Percentiles rank a stretch among this genome's conserved stretches.
Conservation (phyloP, 2,329 filamentous ascomycete genomes). For the Westerdykella aurantiaca region DNA sequence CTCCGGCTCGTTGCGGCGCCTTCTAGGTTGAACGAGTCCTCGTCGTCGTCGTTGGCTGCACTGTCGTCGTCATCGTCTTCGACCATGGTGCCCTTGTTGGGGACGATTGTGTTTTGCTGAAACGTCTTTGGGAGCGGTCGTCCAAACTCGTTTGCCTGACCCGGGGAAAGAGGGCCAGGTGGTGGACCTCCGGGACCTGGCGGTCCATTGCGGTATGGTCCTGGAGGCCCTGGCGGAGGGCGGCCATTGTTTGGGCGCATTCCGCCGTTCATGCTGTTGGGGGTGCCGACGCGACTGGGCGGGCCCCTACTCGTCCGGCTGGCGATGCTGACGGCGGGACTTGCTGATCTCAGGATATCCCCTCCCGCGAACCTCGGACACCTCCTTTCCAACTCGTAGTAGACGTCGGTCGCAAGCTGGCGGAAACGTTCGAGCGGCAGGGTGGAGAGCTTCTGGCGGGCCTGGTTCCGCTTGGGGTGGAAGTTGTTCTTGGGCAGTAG, state of each 20-base stretch:
- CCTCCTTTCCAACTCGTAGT: slow-evolving; percentile 85
- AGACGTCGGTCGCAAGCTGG: slow-evolving; percentile 91
- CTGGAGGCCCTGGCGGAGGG: slow-evolving; percentile 27
- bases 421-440: slow-evolving; percentile 81
- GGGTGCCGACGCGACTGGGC: slow-evolving; percentile 50
- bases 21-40: slow-evolving; percentile 59
- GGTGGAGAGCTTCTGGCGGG: slow-evolving; percentile 89
- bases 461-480: slow-evolving; percentile 95
- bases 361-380: slow-evolving; percentile 73
- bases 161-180: slow-evolving; percentile 13
- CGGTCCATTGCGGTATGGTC: slow-evolving; percentile 30
- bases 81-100: slow-evolving; percentile 95
- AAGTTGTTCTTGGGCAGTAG: slow-evolving; percentile 82
- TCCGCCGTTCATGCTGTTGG: slow-evolving; percentile 48
- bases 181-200: slow-evolving; percentile 43
- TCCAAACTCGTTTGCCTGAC: slow-evolving; percentile 55
- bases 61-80: slow-evolving; percentile 75
- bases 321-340: slow-evolving; percentile 58
- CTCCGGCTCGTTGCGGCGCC: slow-evolving; percentile 31
- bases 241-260: slow-evolving; percentile 30
- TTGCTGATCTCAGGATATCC: slow-evolving; percentile 61
- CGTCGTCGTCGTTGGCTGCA: slow-evolving; percentile 51
- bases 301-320: slow-evolving; percentile 51
- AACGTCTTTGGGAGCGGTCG: slow-evolving; percentile 82
- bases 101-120: slow-evolving; percentile 92